Percentiles rank a stretch among this genome's conserved stretches.
Conservation (phyloP, 495 filamentous ascomycete genomes). For the Gamarada debralockiae region DNA sequence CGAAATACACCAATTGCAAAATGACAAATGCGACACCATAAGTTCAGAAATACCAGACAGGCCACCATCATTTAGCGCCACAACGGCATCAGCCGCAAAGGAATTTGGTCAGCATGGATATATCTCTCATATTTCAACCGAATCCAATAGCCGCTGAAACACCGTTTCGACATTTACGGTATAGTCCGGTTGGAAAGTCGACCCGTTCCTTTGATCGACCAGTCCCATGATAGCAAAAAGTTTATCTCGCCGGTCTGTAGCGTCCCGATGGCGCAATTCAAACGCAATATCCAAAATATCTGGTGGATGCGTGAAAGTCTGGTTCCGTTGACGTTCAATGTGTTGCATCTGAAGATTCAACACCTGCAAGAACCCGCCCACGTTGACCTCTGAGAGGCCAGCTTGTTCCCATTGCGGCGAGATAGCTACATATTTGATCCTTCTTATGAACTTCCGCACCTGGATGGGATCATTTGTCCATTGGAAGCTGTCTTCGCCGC, state of each 20-base stretch:
- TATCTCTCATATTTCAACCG: neutral
- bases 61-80: no score
- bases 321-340: slow-evolving; percentile 16
- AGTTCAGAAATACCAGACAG: no score
- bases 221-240: slow-evolving; percentile 25
- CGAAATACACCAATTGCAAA: no score
- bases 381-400: slow-evolving; percentile 1
- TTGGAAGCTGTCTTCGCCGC: slow-evolving; percentile 5
- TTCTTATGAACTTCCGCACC: neutral
- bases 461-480: slow-evolving; percentile 4
- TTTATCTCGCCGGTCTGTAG: slow-evolving; percentile 25
- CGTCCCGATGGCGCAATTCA: slow-evolving; percentile 19
- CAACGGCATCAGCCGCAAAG: no score
- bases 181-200: neutral
- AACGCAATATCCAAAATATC: slow-evolving; percentile 13
- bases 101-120: no score
- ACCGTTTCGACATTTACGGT: neutral
- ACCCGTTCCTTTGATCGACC: slow-evolving; percentile 5
- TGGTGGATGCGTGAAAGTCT: neutral
- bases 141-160: neutral
- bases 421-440: slow-evolving; percentile 1
- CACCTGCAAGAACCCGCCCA: neutral
- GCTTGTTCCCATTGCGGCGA: slow-evolving; percentile 10
- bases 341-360: slow-evolving; percentile 13
- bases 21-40: no score